These are phyloP conservation scores for Phytophthora europaea DNA, from an alignment of 352 stramenopile genomes.

Conservation along the genomic window DNA sequence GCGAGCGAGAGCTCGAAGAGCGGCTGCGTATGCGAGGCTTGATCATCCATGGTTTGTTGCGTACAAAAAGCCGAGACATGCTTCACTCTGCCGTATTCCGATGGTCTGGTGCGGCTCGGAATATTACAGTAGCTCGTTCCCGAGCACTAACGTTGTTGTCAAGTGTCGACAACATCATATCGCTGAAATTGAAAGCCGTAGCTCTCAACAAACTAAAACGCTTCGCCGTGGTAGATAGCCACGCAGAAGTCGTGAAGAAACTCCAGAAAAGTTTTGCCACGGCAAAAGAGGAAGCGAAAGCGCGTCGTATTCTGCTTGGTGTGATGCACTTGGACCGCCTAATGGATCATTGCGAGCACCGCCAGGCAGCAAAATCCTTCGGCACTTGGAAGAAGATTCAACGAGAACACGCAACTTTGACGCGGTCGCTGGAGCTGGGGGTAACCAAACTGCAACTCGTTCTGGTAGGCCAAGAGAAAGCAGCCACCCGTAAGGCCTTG, in stretches of 20 bases:
- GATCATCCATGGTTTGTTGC: slow-evolving; percentile 44
- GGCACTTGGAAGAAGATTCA: slow-evolving; percentile 23
- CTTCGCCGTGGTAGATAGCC: slow-evolving; percentile 7
- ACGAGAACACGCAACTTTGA: slow-evolving; percentile 7
- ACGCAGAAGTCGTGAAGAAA: slow-evolving; percentile 9
- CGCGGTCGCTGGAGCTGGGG: slow-evolving; percentile 22
- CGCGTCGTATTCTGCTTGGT: slow-evolving; percentile 21
- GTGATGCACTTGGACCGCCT: slow-evolving; percentile 34
- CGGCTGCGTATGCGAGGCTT: slow-evolving; percentile 37
- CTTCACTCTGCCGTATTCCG: slow-evolving; percentile 37
- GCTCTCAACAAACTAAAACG: slow-evolving; percentile 37
- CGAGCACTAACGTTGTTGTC: slow-evolving; percentile 33
- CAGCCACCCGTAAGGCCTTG: slow-evolving; percentile 18
- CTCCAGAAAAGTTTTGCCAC: slow-evolving; percentile 26
- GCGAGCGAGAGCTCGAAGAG: slow-evolving; percentile 40
- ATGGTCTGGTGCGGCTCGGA: slow-evolving; percentile 34
- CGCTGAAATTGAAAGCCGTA: slow-evolving; percentile 33
- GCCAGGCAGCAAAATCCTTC: slow-evolving; percentile 36
- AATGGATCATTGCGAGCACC: slow-evolving; percentile 35
- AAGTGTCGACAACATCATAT: slow-evolving; percentile 4
- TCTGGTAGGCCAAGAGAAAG: slow-evolving; percentile 25
- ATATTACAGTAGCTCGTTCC: slow-evolving; percentile 17
- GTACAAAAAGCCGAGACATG: slow-evolving; percentile 40
- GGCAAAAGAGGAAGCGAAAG: slow-evolving; percentile 12
- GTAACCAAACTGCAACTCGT: slow-evolving; percentile 40